phyloP scores from a whole-genome alignment of 257 asterid genomes.

The Verbena officinalis region DNA sequence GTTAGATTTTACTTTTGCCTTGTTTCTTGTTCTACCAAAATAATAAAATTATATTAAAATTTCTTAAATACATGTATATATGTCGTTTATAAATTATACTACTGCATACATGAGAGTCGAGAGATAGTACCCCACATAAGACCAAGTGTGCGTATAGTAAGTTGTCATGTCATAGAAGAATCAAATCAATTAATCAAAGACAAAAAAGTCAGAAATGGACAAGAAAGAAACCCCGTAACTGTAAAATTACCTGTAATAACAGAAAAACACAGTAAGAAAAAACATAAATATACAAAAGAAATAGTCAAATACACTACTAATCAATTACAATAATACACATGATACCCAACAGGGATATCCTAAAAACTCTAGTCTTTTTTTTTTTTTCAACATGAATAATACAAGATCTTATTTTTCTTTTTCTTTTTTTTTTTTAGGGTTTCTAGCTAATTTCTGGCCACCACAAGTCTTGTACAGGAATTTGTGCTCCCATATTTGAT shows the following conservation, averaged over 20 bases:
- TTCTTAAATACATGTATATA: too few species aligned
- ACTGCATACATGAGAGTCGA: neutral
- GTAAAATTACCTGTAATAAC: slow-evolving; percentile 42
- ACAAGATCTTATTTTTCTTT: neutral
- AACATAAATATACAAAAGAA: neutral
- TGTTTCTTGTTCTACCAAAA: too few species aligned
- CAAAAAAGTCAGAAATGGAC: slow-evolving; percentile 19
- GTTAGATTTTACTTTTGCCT: too few species aligned
- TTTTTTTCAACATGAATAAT: too few species aligned
- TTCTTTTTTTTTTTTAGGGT: too few species aligned
- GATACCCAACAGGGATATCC: too few species aligned
- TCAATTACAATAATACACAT: neutral
- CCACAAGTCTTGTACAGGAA: slow-evolving; percentile 29
- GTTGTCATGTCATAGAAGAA: neutral
- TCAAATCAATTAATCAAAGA: slow-evolving; percentile 17
- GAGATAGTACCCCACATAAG: neutral
- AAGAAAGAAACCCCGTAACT: slow-evolving; percentile 28
- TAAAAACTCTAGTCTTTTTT: too few species aligned
- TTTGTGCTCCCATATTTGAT: slow-evolving; percentile 6
- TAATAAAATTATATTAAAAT: too few species aligned
- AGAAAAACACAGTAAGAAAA: slow-evolving; percentile 29
- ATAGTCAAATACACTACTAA: neutral
- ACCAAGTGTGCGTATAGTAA: neutral
- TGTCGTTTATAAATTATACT: too few species aligned
- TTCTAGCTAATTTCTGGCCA: slow-evolving; percentile 24